Evolutionary conservation across 257 asterid genomes (phyloP).

Genomic region (Knoxia roxburghii): DNA sequence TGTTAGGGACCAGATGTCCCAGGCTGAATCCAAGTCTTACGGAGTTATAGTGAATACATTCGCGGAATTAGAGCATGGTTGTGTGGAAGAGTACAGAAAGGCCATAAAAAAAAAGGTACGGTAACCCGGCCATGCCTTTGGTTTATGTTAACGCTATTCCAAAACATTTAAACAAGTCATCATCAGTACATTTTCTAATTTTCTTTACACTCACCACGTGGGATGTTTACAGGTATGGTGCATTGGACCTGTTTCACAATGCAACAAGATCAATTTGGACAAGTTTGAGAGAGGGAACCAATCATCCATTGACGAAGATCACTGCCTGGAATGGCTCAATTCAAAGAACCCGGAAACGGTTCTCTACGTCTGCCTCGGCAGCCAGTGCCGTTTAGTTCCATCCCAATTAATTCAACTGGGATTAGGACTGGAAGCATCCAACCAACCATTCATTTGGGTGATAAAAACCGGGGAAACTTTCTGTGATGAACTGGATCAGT

Average conservation of each 20-base stretch:
- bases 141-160: too few relatives aligned
- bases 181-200: too few relatives aligned
- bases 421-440: slow-evolving; percentile 52
- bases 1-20: slow-evolving; percentile 55
- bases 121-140: too few relatives aligned
- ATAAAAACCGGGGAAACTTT: slow-evolving; percentile 25
- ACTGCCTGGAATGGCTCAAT: slow-evolving; percentile 52
- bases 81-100: slow-evolving; percentile 40
- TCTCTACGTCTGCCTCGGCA: slow-evolving; percentile 66
- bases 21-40: slow-evolving; percentile 49
- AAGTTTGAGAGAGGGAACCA: slow-evolving; percentile 61
- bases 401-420: slow-evolving; percentile 57
- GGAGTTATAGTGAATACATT: slow-evolving; percentile 69
- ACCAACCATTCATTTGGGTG: slow-evolving; percentile 62
- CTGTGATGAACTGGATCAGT: slow-evolving; percentile 28
- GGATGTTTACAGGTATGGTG: too few relatives aligned
- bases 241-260: slow-evolving; percentile 67
- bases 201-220: too few relatives aligned
- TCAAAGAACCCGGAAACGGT: slow-evolving; percentile 33
- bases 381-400: slow-evolving; percentile 58
- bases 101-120: slow-evolving; percentile 51
- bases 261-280: slow-evolving; percentile 40
- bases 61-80: slow-evolving; percentile 50
- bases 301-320: slow-evolving; percentile 41
- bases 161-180: too few relatives aligned